Evolutionary conservation across 2,329 filamentous ascomycete species (phyloP).

Genomic region (Corniculantispora saksenae): DNA sequence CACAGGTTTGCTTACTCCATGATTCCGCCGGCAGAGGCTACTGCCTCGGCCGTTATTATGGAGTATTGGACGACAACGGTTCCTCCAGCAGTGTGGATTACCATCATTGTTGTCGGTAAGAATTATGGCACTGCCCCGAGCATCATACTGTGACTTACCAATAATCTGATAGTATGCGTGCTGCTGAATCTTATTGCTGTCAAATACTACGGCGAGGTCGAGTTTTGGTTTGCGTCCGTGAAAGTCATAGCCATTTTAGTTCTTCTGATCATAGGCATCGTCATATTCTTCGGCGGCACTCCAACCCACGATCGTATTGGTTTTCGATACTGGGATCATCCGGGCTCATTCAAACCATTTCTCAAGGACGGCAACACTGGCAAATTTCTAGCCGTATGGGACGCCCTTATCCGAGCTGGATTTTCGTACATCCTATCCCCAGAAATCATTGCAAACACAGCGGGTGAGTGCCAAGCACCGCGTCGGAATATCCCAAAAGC

Average conservation of each 20-base stretch:
- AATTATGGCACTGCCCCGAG: too few relatives aligned
- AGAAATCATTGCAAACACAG: constrained; percentile 62
- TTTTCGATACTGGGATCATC: constrained; percentile 62
- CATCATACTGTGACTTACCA: background rate
- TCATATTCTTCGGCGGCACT: constrained; percentile 72
- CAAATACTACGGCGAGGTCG: constrained; percentile 33
- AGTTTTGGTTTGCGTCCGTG: constrained; percentile 51
- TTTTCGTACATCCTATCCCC: constrained; percentile 61
- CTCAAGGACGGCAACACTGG: constrained; percentile 62
- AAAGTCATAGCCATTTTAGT: constrained; percentile 44
- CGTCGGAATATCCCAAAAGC: constrained; percentile 67
- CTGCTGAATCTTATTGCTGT: constrained; percentile 33
- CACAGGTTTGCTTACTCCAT: constrained; percentile 18
- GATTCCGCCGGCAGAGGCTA: constrained; percentile 30
- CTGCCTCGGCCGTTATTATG: constrained; percentile 36
- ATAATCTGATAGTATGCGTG: constrained; percentile 22
- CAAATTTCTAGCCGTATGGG: constrained; percentile 68
- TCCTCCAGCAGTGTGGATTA: constrained; percentile 43
- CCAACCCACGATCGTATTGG: constrained; percentile 67
- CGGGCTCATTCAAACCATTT: constrained; percentile 66
- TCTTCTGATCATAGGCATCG: constrained; percentile 62
- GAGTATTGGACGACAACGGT: constrained; percentile 35
- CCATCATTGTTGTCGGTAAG: constrained; percentile 35
- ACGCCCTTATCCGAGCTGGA: constrained; percentile 64
- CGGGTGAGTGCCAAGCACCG: constrained; percentile 66